phyloP scores from a whole-genome alignment of 2,329 filamentous ascomycete genomes.

The Elsinoe fawcettii region DNA sequence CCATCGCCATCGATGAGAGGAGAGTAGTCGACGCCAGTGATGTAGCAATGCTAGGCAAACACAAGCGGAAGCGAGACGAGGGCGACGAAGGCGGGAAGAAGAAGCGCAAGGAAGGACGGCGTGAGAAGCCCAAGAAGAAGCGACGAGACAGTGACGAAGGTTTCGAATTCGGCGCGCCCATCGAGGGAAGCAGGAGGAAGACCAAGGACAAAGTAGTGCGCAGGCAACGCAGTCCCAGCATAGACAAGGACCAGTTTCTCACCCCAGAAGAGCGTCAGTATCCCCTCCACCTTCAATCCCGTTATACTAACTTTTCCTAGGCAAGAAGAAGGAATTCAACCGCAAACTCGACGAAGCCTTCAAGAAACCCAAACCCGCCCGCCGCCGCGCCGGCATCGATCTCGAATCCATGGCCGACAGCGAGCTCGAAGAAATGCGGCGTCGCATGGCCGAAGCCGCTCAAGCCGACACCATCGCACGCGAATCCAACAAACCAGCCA shows the following conservation, averaged over 20 bases:
- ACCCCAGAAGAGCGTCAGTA: slow-evolving; percentile 70
- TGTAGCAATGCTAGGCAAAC: slow-evolving; percentile 52
- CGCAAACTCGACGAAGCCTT: slow-evolving; percentile 80
- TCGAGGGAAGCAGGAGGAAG: slow-evolving; percentile 47
- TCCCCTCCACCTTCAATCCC: background rate
- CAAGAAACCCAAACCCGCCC: slow-evolving; percentile 69
- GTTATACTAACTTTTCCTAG: slow-evolving; percentile 32
- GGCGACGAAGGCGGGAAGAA: slow-evolving; percentile 55
- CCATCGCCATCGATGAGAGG: slow-evolving; percentile 54
- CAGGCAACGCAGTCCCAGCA: slow-evolving; percentile 41
- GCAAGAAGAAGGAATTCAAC: slow-evolving; percentile 72
- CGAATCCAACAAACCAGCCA: slow-evolving; percentile 68
- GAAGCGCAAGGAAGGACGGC: slow-evolving; percentile 55
- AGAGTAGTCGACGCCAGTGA: slow-evolving; percentile 55
- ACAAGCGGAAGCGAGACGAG: slow-evolving; percentile 58
- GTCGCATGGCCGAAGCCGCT: slow-evolving; percentile 84
- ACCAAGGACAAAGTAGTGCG: slow-evolving; percentile 40
- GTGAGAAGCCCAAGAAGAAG: slow-evolving; percentile 52
- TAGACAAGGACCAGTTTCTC: slow-evolving; percentile 68
- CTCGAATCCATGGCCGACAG: slow-evolving; percentile 85
- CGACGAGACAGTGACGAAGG: slow-evolving; percentile 50
- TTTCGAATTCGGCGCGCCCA: slow-evolving; percentile 44
- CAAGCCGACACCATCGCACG: slow-evolving; percentile 78
- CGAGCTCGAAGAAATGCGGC: slow-evolving; percentile 70
- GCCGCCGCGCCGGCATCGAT: slow-evolving; percentile 84